Base-by-base conservation (phyloP, 768 basidiomycete species). In the Collybia mongolica region DNA sequence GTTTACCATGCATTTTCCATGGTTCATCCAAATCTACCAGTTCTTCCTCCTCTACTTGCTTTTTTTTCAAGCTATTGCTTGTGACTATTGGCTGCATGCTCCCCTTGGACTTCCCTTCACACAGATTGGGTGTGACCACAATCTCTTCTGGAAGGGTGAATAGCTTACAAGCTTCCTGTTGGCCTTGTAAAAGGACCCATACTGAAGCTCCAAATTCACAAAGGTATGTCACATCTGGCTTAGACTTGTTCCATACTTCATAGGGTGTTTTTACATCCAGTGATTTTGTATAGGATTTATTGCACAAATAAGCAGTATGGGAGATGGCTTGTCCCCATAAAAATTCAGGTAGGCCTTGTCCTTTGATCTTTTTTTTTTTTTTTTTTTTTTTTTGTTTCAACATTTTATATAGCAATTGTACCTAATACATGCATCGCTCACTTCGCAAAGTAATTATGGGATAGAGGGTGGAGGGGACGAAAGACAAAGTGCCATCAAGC, bases 161-260 rank as follows among this genome's bases (percentile, higher is more conserved):
- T 28, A 46, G 29, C 32, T 46, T 46, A 5, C 28, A 6, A 19
- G 18, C 28, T 36, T 46, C 45, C 6, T 46, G 22, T 14, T 44
- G n/a, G 23, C 45, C 35, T 46, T 46, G 45, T 14, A 37, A 28
- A 23, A 61, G 49, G 6, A 64, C 55, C 54, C 57, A 65, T 3
- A 62, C 65, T 36, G 58, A 48, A 35, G 54, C 58, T 44, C 65
- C 63, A 46, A 67, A 63, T 41, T 61, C 60, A 18, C 12, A 2
- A n/a, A 43, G 12, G 41, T 43, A n/a, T 15, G 19, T 5, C 6
- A 43, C 22, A 12, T 43, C 23, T 0, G 64, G 62, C 47, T 54
- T 58, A 15, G 41, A n/a, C 2, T 49, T 39, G 19, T 38, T 8
- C 47, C 54, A 59, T 7, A 42, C 48, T 45, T 67, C 61, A 40